Percentiles rank a stretch among this genome's conserved stretches.
phyloP scores from a whole-genome alignment of 2,329 filamentous ascomycete genomes.

The Aspergillus sp. region DNA sequence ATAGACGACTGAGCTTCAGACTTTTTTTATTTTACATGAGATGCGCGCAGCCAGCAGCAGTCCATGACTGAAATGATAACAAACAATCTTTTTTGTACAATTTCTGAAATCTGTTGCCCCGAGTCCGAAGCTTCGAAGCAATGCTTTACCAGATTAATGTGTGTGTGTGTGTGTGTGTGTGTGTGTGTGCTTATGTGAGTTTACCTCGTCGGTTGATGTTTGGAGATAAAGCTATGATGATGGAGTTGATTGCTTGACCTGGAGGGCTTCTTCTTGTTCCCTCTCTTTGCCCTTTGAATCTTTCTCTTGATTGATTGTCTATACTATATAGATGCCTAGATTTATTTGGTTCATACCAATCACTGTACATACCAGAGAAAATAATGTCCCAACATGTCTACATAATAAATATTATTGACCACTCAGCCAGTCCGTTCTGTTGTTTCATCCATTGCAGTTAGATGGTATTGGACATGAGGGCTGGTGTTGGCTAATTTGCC shows the following conservation, averaged over 20 bases:
- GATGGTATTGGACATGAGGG: neutral
- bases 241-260: neutral
- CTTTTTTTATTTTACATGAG: neutral
- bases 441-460: neutral
- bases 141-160: neutral
- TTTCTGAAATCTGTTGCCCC: neutral
- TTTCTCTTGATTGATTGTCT: neutral
- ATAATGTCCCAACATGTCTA: neutral
- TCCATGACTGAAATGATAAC: conserved; percentile 4
- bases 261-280: neutral
- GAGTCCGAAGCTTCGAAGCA: neutral
- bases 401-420: neutral
- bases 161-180: neutral
- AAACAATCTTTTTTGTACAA: conserved; percentile 3
- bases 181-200: neutral
- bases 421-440: neutral
- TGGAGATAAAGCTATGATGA: conserved; percentile 1
- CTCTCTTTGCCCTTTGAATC: neutral
- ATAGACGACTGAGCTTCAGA: neutral
- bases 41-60: neutral
- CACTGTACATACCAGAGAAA: conserved; percentile 12
- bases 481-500: neutral
- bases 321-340: conserved; percentile 7
- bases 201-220: conserved; percentile 1
- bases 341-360: conserved; percentile 7